Conservation (phyloP, 805 yeast species). For the Cyberlindnera americana region DNA sequence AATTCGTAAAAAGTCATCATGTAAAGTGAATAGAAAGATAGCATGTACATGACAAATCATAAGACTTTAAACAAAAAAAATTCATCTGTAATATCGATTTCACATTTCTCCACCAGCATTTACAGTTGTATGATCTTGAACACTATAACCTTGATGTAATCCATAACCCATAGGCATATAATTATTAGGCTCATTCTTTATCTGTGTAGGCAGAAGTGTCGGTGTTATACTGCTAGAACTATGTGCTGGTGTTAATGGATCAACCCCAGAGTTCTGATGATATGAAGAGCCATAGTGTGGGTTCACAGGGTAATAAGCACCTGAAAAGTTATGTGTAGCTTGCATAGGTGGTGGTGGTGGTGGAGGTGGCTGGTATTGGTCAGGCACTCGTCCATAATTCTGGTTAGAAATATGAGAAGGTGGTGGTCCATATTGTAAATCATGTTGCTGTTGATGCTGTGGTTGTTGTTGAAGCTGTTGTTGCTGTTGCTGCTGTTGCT, state of each 20-base stretch:
- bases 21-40: too few relatives aligned
- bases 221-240: conserved; percentile 4
- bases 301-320: neutral
- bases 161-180: neutral
- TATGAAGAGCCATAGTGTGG: neutral
- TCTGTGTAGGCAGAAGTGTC: neutral
- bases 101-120: neutral
- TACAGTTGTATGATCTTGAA: neutral
- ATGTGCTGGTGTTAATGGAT: conserved; percentile 8
- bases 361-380: neutral
- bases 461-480: neutral
- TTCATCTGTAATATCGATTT: too few relatives aligned
- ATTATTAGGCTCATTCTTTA: neutral
- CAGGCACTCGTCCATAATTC: neutral
- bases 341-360: neutral
- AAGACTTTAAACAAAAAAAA: too few relatives aligned
- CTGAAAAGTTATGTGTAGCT: neutral
- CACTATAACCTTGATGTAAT: neutral
- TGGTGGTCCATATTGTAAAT: neutral
- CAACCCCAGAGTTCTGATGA: conserved; percentile 3
- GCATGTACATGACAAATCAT: too few relatives aligned
- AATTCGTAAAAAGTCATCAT: neutral
- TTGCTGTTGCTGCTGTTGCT: neutral
- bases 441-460: neutral
- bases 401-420: neutral